Conservation (phyloP, 78 protist genomes). For the Dictyostelium firmibasis region DNA sequence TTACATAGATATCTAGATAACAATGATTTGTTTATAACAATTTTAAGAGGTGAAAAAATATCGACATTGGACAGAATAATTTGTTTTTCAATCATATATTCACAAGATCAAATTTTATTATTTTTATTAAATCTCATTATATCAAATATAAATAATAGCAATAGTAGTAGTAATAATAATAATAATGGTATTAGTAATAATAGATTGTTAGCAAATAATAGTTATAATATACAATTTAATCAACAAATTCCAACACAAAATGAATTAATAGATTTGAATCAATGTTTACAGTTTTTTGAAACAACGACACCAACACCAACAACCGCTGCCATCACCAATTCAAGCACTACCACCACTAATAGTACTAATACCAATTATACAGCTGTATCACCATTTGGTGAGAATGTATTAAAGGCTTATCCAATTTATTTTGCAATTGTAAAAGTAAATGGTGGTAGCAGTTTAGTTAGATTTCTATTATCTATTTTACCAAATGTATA, state of each 20-base stretch:
- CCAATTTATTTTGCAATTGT: constrained; percentile 5
- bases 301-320: not conserved
- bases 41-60: not conserved
- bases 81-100: constrained; percentile 1
- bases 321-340: not conserved
- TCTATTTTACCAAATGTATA: not conserved
- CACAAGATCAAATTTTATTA: not conserved
- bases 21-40: not conserved
- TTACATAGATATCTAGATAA: not conserved
- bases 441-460: not conserved
- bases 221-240: constrained; percentile 5
- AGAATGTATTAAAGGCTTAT: not conserved
- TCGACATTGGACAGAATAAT: not conserved
- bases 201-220: not conserved
- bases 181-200: not conserved
- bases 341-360: not conserved
- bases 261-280: not conserved
- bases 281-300: not conserved
- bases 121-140: not conserved
- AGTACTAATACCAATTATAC: too few species aligned
- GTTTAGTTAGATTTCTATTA: not conserved
- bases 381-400: not conserved
- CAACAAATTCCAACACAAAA: not conserved
- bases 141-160: not conserved
- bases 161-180: not conserved